Percentiles rank a stretch among this genome's conserved stretches.
phyloP scores from a whole-genome alignment of 2,329 filamentous ascomycete species.

The Neofusicoccum sp. region DNA sequence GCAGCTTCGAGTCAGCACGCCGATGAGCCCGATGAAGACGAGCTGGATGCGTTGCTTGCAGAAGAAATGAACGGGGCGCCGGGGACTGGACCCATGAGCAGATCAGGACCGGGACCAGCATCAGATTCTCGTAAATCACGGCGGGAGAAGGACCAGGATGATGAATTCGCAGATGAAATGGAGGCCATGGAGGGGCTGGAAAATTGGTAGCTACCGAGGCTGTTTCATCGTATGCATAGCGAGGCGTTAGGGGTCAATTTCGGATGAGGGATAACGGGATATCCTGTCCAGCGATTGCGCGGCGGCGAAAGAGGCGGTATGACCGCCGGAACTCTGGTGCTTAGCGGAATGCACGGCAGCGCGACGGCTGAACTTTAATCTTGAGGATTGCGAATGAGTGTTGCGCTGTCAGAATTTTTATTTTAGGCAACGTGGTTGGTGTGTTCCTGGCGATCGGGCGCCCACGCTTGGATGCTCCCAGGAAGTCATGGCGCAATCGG shows the following conservation, averaged over 20 bases:
- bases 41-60: constrained; percentile 55
- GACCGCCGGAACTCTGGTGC: background rate
- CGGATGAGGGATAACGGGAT: constrained; percentile 11
- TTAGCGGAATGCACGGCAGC: constrained; percentile 10
- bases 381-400: background rate
- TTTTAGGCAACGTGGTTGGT: constrained; percentile 7
- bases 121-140: constrained; percentile 11
- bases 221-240: constrained; percentile 18
- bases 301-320: constrained; percentile 6
- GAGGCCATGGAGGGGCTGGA: constrained; percentile 41
- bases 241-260: constrained; percentile 16
- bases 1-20: constrained; percentile 7
- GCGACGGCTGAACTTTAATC: background rate
- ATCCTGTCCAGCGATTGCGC: constrained; percentile 13
- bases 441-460: constrained; percentile 2
- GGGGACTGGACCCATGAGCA: background rate
- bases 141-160: constrained; percentile 24
- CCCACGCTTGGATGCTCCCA: background rate
- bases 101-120: constrained; percentile 11
- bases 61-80: constrained; percentile 27
- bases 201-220: constrained; percentile 27
- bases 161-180: constrained; percentile 40
- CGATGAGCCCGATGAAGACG: constrained; percentile 47
- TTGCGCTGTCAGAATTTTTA: background rate
- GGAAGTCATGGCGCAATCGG: background rate